These are phyloP conservation scores for Cercospora janseana DNA, from an alignment of 2,329 filamentous ascomycete species.

Conservation along the genomic window DNA sequence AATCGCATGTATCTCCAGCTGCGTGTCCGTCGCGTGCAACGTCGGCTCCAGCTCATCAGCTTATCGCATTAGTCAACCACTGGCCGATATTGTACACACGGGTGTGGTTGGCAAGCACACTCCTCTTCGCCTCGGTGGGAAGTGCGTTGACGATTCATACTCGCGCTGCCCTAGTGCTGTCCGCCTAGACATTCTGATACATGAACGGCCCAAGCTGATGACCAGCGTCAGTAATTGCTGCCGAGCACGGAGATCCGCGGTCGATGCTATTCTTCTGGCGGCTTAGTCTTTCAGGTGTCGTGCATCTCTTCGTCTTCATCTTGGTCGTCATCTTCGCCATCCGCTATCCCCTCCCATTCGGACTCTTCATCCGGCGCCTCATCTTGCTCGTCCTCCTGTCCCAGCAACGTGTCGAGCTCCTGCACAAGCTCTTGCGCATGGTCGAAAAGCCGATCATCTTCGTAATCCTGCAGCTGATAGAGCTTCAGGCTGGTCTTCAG, in stretches of 20 bases:
- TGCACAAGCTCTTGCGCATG: slow-evolving; percentile 71
- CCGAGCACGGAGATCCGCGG: background rate
- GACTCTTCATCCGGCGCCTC: slow-evolving; percentile 42
- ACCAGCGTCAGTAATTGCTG: background rate
- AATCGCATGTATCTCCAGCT: background rate
- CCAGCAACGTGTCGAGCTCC: slow-evolving; percentile 45
- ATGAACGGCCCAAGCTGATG: background rate
- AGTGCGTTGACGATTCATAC: too few relatives aligned
- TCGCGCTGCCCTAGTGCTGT: background rate
- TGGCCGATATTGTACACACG: background rate
- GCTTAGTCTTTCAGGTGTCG: slow-evolving; percentile 27
- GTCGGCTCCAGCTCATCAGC: slow-evolving; percentile 7
- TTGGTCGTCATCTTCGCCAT: slow-evolving; percentile 38
- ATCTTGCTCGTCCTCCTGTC: slow-evolving; percentile 45
- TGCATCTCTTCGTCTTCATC: slow-evolving; percentile 31
- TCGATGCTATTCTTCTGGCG: too few relatives aligned
- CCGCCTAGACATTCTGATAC: background rate
- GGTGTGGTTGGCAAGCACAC: background rate
- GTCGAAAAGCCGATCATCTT: slow-evolving; percentile 73
- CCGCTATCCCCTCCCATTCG: slow-evolving; percentile 39
- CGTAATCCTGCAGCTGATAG: slow-evolving; percentile 78
- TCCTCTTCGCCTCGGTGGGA: background rate
- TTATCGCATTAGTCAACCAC: slow-evolving; percentile 4
- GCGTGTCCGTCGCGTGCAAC: slow-evolving; percentile 4
- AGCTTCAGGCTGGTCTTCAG: slow-evolving; percentile 75